phyloP scores from a whole-genome alignment of 148 eudicot species.

The Rhododendron williamsianum region DNA sequence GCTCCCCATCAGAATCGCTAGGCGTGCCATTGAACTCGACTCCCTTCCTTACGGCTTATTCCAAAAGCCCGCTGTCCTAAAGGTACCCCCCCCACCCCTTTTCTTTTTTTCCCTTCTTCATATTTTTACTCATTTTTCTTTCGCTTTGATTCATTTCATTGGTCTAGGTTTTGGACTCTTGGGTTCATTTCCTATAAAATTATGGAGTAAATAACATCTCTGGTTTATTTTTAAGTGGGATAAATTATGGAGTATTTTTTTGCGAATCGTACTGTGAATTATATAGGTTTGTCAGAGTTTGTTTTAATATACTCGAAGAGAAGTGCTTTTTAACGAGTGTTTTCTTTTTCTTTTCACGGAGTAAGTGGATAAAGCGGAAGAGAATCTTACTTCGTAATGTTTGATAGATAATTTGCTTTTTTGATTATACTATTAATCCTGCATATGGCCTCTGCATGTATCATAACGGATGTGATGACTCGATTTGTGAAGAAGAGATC shows the following conservation, averaged over 20 bases:
- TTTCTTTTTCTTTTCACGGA: neutral
- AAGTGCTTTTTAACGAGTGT: neutral
- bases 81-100: conserved; percentile 26
- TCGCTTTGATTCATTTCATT: neutral
- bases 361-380: neutral
- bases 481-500: no score
- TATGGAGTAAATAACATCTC: neutral
- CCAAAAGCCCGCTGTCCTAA: conserved; percentile 67
- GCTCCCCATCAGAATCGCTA: conserved; percentile 69
- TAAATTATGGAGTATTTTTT: neutral
- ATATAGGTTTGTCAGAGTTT: neutral
- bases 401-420: neutral
- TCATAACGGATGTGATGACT: no score
- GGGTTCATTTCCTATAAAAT: neutral
- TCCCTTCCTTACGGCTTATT: conserved; percentile 85
- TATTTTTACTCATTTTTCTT: neutral
- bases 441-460: no score
- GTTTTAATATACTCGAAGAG: neutral
- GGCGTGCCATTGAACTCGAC: conserved; percentile 72
- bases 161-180: neutral
- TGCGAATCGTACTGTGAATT: neutral
- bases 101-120: no score
- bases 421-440: neutral
- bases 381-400: neutral
- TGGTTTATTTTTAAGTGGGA: neutral